phyloP scores from a whole-genome alignment of 2,329 filamentous ascomycete species.

The Aspergillus ochraceus region DNA sequence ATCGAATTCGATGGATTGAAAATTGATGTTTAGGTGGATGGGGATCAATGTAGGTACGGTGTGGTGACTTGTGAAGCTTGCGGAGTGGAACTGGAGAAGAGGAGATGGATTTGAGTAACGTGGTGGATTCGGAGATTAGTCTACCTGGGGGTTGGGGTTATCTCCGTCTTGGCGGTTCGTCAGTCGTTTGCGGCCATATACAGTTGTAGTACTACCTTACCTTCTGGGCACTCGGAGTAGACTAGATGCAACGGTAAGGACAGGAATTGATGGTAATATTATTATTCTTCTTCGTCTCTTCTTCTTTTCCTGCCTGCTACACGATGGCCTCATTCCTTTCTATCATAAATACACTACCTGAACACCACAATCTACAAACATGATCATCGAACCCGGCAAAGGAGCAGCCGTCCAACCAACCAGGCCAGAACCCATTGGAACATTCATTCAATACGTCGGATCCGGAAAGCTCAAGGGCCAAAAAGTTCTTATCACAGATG shows the following conservation, averaged over 20 bases:
- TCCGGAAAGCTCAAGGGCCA: constrained; percentile 52
- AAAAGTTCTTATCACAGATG: constrained; percentile 57
- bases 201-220: neutral
- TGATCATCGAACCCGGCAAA: neutral
- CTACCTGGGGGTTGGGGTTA: neutral
- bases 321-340: neutral
- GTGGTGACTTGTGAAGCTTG: neutral
- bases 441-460: constrained; percentile 42
- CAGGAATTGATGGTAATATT: neutral
- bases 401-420: constrained; percentile 30
- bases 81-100: neutral
- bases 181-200: neutral
- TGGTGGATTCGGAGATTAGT: neutral
- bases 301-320: neutral
- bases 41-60: neutral
- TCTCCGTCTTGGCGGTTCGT: neutral
- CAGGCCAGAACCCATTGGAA: constrained; percentile 30
- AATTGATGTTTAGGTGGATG: neutral
- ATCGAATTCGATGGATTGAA: too few species aligned
- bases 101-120: neutral
- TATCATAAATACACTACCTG: neutral
- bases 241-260: too few species aligned
- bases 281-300: neutral
- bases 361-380: neutral
- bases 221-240: too few species aligned